Percentiles rank a stretch among this genome's conserved stretches.
Evolutionary conservation across 495 filamentous ascomycete species (phyloP).

Genomic region (Penicillium roqueforti): DNA sequence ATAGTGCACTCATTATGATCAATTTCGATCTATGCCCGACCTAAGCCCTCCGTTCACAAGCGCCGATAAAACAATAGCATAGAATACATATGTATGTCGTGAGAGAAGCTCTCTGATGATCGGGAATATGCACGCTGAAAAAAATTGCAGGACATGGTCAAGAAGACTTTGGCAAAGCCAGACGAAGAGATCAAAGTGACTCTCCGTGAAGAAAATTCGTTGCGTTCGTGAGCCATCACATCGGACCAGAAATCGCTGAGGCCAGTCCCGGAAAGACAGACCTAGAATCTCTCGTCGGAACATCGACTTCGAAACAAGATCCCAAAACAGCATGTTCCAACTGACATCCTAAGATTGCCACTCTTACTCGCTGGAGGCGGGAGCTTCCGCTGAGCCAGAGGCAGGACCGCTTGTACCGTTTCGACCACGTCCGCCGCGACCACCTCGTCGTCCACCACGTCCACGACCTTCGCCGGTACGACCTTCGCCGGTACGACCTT

Average conservation of each 20-base stretch:
- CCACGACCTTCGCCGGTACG: constrained; percentile 40
- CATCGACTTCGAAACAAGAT: neutral
- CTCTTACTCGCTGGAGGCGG: constrained; percentile 14
- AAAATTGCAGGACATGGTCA: constrained; percentile 35
- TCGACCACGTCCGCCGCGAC: constrained; percentile 33
- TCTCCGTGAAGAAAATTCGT: constrained; percentile 40
- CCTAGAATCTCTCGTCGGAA: constrained; percentile 1
- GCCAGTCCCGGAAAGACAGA: constrained; percentile 4
- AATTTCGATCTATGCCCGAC: constrained; percentile 10
- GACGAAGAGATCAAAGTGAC: constrained; percentile 15
- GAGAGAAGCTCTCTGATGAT: constrained; percentile 26
- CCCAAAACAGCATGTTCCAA: neutral
- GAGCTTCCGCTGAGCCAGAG: neutral
- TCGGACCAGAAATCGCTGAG: constrained; percentile 24
- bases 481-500: constrained; percentile 36
- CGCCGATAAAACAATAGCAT: constrained; percentile 14
- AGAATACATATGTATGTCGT: constrained; percentile 34
- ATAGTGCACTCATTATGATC: constrained; percentile 7
- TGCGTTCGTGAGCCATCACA: constrained; percentile 46
- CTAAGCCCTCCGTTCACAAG: constrained; percentile 8
- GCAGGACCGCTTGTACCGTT: constrained; percentile 26
- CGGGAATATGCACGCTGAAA: constrained; percentile 43
- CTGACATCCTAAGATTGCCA: constrained; percentile 4
- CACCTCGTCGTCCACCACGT: constrained; percentile 34
- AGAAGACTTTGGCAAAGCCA: constrained; percentile 26